Percentiles rank a stretch among this genome's conserved stretches.
Evolutionary conservation across 2,329 filamentous ascomycete genomes (phyloP).

Genomic region (Diplodia mutila): DNA sequence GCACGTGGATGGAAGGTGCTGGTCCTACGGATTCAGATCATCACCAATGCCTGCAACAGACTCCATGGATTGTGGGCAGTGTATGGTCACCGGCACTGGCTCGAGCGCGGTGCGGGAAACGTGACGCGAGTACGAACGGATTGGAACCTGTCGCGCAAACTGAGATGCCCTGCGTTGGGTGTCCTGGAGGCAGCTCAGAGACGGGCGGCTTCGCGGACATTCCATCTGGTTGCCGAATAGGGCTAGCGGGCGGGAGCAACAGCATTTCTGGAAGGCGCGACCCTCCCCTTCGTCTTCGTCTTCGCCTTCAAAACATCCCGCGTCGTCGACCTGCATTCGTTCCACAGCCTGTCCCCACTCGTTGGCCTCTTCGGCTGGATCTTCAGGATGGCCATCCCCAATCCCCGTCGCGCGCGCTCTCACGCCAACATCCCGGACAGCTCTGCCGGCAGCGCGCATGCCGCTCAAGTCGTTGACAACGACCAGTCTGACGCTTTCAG

Average conservation of each 20-base stretch:
- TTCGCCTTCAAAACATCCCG: not conserved
- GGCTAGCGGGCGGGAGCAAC: not conserved
- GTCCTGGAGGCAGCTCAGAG: not conserved
- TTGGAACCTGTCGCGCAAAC: not conserved
- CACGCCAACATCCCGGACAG: not conserved
- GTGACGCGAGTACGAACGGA: not conserved
- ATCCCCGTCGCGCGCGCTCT: not conserved
- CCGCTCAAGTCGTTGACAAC: not conserved
- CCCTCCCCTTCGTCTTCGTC: too few species aligned
- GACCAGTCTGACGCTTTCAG: constrained; percentile 14
- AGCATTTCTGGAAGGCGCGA: not conserved
- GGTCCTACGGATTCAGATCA: too few species aligned
- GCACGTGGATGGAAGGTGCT: too few species aligned
- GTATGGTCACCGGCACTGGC: too few species aligned
- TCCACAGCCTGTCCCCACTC: not conserved
- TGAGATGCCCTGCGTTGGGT: not conserved
- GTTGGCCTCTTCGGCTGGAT: not conserved
- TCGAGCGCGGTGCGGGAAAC: too few species aligned
- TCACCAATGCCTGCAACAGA: too few species aligned
- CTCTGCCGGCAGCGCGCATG: not conserved
- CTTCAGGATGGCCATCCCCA: not conserved
- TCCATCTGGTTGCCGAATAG: not conserved
- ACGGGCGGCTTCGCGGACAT: not conserved
- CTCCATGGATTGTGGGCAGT: too few species aligned
- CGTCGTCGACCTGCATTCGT: not conserved